Percentiles rank a stretch among this genome's conserved stretches.
Evolutionary conservation across 306 rosid genomes (phyloP).

Genomic region (Cyclanthera cordifolia): DNA sequence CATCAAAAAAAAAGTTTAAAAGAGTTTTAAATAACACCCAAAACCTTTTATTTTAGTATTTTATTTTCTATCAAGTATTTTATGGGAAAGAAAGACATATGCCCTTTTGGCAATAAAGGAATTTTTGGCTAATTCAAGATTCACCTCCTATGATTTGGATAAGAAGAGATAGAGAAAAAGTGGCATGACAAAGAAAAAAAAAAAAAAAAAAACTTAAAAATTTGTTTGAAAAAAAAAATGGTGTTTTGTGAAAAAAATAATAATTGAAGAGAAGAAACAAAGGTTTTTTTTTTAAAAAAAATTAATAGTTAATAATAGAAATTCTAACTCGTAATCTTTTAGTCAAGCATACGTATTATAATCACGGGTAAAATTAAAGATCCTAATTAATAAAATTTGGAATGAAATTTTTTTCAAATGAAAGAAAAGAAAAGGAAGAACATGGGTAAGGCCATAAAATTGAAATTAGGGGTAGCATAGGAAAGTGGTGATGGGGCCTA

Average conservation of each 20-base stretch:
- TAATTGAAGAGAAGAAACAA: not conserved
- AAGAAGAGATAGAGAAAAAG: not conserved
- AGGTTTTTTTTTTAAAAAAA: too few relatives aligned
- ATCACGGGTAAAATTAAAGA: not conserved
- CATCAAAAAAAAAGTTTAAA: too few relatives aligned
- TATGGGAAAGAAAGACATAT: not conserved
- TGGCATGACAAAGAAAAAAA: not conserved
- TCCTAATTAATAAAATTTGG: not conserved
- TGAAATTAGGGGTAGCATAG: not conserved
- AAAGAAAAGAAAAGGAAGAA: not conserved
- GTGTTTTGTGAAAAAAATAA: not conserved
- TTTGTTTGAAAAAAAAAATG: not conserved
- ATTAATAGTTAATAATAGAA: too few relatives aligned
- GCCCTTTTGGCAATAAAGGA: not conserved
- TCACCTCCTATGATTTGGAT: not conserved
- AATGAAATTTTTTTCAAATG: not conserved
- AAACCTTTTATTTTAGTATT: not conserved
- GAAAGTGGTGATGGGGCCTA: conserved; percentile 5
- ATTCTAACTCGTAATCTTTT: too few relatives aligned
- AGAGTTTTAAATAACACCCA: too few relatives aligned
- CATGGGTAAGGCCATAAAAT: not conserved
- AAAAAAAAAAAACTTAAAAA: not conserved
- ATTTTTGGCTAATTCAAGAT: not conserved
- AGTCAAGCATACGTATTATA: too few relatives aligned
- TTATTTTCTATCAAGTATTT: not conserved